Evolutionary conservation across 129 eudicot genomes (phyloP).

Genomic region (Rutidosis leptorrhynchoides): DNA sequence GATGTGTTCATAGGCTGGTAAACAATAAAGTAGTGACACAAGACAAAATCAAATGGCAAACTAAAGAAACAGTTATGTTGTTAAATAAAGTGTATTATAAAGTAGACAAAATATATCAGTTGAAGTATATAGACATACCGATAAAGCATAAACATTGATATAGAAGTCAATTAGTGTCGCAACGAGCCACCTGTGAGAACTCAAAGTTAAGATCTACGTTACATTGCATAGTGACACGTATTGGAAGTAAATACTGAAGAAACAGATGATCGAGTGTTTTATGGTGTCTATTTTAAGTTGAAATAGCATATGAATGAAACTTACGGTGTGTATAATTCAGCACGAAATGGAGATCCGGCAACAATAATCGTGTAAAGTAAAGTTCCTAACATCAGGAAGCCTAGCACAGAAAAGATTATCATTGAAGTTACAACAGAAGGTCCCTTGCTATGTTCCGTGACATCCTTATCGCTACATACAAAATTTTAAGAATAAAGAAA

Average conservation of each 20-base stretch:
- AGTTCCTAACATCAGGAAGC: conserved; percentile 61
- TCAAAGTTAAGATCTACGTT: background rate
- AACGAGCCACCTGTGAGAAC: conserved; percentile 65
- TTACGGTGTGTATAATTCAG: conserved; percentile 59
- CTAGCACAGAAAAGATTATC: conserved; percentile 47
- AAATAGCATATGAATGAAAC: conserved; percentile 11
- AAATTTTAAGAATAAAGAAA: background rate
- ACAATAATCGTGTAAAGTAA: conserved; percentile 48
- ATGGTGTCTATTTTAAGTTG: background rate
- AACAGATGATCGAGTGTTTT: background rate
- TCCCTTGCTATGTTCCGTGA: conserved; percentile 31
- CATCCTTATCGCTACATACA: conserved; percentile 31
- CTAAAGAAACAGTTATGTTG: background rate
- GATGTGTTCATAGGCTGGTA: background rate
- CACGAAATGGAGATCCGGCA: conserved; percentile 59
- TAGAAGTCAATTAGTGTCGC: conserved; percentile 79
- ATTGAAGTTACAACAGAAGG: conserved; percentile 47
- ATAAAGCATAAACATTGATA: conserved; percentile 51
- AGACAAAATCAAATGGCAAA: background rate
- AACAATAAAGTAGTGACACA: background rate
- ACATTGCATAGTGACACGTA: conserved; percentile 9
- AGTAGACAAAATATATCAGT: background rate
- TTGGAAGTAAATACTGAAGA: background rate
- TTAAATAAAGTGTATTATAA: background rate
- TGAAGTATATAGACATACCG: conserved; percentile 36